A percentile compares a stretch with the other conserved stretches of the same genome.
phyloP scores from a whole-genome alignment of 495 filamentous ascomycete species.

The Astrothelium macrocarpum region DNA sequence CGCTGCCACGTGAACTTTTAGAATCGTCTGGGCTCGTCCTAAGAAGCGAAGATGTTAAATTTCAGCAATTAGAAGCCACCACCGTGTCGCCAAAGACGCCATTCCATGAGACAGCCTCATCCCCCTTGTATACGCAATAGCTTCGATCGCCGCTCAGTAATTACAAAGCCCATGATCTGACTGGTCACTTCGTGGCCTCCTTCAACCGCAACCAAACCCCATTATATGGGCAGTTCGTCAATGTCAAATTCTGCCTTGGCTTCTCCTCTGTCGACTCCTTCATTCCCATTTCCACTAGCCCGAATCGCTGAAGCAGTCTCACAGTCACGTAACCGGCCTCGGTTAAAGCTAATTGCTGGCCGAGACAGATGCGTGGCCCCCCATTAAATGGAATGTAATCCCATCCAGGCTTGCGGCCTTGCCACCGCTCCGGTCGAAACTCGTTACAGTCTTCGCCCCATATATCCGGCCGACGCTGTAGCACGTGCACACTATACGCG shows the following conservation, averaged over 20 bases:
- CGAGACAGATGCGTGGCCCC: slow-evolving; percentile 32
- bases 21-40: neutral
- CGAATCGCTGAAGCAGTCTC: slow-evolving; percentile 26
- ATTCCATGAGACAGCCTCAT: too few species aligned
- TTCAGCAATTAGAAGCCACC: too few species aligned
- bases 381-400: slow-evolving; percentile 33
- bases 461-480: slow-evolving; percentile 31
- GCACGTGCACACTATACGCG: slow-evolving; percentile 34
- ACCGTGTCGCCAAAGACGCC: too few species aligned
- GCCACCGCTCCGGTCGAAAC: slow-evolving; percentile 28
- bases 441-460: slow-evolving; percentile 28
- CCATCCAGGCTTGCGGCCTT: slow-evolving; percentile 21
- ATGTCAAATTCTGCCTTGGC: slow-evolving; percentile 8
- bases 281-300: slow-evolving; percentile 9
- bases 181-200: neutral
- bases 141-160: neutral
- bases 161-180: neutral
- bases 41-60: too few species aligned
- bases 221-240: slow-evolving; percentile 15
- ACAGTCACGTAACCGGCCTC: slow-evolving; percentile 29
- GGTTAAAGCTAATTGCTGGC: slow-evolving; percentile 34
- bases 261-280: slow-evolving; percentile 13
- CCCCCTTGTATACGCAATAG: neutral
- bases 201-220: neutral
- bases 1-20: neutral